A percentile compares a stretch with the other conserved stretches of the same genome.
These are phyloP conservation scores for Cyclotella baltica DNA, from an alignment of 108 stramenopile species.

Conservation along the genomic window DNA sequence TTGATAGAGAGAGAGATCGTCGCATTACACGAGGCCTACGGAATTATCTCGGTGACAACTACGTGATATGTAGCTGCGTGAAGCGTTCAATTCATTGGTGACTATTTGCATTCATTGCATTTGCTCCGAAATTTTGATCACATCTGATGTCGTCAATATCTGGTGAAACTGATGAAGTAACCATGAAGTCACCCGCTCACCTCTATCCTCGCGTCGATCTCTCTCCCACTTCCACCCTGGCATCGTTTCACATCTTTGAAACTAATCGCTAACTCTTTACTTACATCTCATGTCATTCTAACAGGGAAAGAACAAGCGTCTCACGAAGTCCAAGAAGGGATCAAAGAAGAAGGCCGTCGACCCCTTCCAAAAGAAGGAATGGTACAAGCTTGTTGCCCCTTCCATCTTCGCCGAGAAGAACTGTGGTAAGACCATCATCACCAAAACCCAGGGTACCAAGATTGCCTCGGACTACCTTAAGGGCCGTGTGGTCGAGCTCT, in stretches of 20 bases:
- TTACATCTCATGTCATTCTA: no score
- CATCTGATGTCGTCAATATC: neutral
- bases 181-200: neutral
- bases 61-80: neutral
- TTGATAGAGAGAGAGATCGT: neutral
- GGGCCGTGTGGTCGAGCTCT: conserved; percentile 98
- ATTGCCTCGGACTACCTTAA: conserved; percentile 98
- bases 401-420: conserved; percentile 95
- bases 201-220: neutral
- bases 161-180: neutral
- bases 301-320: conserved; percentile 99
- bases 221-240: neutral
- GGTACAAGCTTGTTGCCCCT: conserved; percentile 99
- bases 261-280: neutral
- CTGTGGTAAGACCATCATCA: conserved; percentile 98
- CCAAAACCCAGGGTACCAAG: conserved; percentile 97
- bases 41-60: neutral
- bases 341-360: conserved; percentile 94
- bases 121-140: neutral
- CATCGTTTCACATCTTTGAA: neutral
- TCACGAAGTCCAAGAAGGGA: conserved; percentile 96
- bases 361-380: conserved; percentile 99
- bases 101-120: neutral
- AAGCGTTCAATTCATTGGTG: neutral
- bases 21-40: neutral